phyloP scores from a whole-genome alignment of 2,329 filamentous ascomycete genomes.

The Thelonectria olida region DNA sequence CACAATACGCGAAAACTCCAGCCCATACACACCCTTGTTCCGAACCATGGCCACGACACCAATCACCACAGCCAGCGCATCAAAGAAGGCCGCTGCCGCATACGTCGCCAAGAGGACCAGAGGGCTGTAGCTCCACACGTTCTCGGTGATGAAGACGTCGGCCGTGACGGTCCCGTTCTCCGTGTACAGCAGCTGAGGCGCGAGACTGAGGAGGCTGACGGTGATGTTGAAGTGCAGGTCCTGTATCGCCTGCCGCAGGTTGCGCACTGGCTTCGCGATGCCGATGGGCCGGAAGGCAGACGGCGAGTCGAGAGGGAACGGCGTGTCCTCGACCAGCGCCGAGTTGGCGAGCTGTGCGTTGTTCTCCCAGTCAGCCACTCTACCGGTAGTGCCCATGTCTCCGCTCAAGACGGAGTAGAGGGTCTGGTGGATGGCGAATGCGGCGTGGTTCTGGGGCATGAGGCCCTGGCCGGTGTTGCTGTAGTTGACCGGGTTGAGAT shows the following conservation, averaged over 20 bases:
- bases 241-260: constrained; percentile 3
- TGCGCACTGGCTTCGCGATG: background rate
- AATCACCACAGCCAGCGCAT: background rate
- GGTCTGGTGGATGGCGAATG: background rate
- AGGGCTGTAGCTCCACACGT: constrained; percentile 1
- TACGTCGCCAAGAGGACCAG: background rate
- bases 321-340: background rate
- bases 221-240: constrained; percentile 5
- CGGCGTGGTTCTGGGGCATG: background rate
- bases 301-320: background rate
- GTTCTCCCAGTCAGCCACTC: background rate
- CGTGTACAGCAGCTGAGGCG: background rate
- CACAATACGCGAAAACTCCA: constrained; percentile 2
- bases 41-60: background rate
- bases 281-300: background rate
- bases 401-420: background rate
- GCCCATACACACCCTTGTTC: constrained; percentile 1
- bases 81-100: background rate
- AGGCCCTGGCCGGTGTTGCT: too few species aligned
- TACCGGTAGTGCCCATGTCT: background rate
- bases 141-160: background rate
- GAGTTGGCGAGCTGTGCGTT: background rate
- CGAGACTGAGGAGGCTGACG: constrained; percentile 1
- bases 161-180: background rate
- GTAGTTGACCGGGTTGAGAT: background rate